Base-by-base conservation (phyloP, 805 yeast genomes). In the Cyberlindnera maritima region DNA sequence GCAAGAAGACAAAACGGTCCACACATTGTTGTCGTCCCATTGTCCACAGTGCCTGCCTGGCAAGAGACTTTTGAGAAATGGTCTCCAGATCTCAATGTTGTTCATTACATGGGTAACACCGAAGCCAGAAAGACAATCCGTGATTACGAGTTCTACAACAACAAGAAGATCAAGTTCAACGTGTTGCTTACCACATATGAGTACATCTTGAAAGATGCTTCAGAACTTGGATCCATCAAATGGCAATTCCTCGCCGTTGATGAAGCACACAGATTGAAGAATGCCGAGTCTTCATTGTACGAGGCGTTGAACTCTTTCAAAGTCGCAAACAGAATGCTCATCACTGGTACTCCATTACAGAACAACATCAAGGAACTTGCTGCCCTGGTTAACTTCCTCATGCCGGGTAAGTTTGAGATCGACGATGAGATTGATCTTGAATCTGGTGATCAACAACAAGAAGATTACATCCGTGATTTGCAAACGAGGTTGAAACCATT, bases 201-300 rank as follows among this genome's bases (percentile, higher is more conserved):
- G 70, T 94, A 94, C 64, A 91, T 94, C 54, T 75, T 94, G 62
- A 94, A 94, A 61, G 99, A 94, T 65, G 75, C 90, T 36, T 56
- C 72, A 20, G 95, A 87, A 50, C 75, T 94, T 43, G 96, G 97
- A 4, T 63, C 79, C 25, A 79, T 94, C 49, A 85, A 79, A 64
- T 94, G 99, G 99, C 97, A 91, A 64, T 94, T 85, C 63, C 69
- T 95, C 56, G 99, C 99, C 2, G 98, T 94, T 21, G 99, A 94
- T 67, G 99, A 94, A 70, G 99, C 99, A 5, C 99, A 94, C 69
- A 78, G 99, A 62, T 75, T 94, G 62, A 94, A 94, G 59, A 94
- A 94, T 63, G 88, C 96, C 0, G 97, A 91, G 64, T 83, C 94
- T 25, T 91, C 98, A 0, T 70, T 94, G 35, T 94, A 94, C 64